phyloP scores from a whole-genome alignment of 139 green algal species.

The Chlorella sorokiniana region DNA sequence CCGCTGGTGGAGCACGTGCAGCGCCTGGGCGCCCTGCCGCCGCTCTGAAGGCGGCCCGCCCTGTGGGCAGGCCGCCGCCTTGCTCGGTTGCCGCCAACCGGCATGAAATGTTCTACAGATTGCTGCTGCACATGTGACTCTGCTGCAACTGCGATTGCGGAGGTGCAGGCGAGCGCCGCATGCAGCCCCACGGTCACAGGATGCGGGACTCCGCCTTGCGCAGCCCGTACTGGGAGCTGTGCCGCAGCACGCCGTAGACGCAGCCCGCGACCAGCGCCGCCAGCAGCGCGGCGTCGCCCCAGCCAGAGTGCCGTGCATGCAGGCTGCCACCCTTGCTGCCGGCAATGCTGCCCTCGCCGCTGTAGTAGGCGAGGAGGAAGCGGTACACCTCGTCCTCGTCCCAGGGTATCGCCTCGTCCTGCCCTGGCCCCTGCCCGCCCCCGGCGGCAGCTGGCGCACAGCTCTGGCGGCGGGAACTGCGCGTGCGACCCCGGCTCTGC shows the following conservation, averaged over 20 bases:
- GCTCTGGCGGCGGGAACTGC: constrained; percentile 55
- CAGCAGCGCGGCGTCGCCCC: not conserved
- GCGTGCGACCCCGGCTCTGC: constrained; percentile 73
- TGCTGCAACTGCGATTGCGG: too few species aligned
- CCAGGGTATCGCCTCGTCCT: constrained; percentile 33
- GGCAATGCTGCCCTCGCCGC: not conserved
- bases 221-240: not conserved
- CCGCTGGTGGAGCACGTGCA: constrained; percentile 58
- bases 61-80: too few species aligned
- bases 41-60: too few species aligned
- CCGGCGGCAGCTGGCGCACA: constrained; percentile 50
- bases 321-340: not conserved
- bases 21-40: constrained; percentile 16
- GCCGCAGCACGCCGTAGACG: not conserved
- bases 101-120: too few species aligned
- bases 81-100: too few species aligned
- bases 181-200: not conserved
- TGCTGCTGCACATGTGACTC: too few species aligned
- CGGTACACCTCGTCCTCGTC: constrained; percentile 52
- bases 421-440: not conserved
- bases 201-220: not conserved
- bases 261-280: not conserved
- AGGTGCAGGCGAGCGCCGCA: not conserved
- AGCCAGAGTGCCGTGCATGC: not conserved
- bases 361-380: constrained; percentile 52